A percentile compares a stretch with the other conserved stretches of the same genome.
These are phyloP conservation scores for Cercophora samala DNA, from an alignment of 495 filamentous ascomycete species.

Conservation along the genomic window DNA sequence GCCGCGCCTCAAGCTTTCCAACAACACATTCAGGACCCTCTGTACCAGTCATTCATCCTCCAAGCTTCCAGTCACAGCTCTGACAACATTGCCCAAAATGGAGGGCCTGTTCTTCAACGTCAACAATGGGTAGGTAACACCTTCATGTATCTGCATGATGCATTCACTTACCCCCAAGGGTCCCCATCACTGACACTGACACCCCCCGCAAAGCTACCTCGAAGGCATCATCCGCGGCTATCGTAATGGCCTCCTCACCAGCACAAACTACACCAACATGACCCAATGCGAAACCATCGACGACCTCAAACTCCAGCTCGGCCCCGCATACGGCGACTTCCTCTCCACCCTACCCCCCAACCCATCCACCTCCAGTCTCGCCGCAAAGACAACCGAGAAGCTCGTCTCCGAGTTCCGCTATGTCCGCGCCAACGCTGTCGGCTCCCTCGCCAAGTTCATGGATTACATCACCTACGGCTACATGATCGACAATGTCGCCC, in stretches of 20 bases:
- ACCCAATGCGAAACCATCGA: conserved; percentile 98
- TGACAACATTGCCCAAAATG: conserved; percentile 52
- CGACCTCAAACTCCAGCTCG: conserved; percentile 98
- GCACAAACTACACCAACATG: conserved; percentile 91
- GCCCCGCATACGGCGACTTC: conserved; percentile 95
- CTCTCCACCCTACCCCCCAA: conserved; percentile 92
- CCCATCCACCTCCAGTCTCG: conserved; percentile 91
- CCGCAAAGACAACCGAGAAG: conserved; percentile 94
- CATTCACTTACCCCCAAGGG: background rate
- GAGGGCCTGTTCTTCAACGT: conserved; percentile 96
- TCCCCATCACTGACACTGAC: background rate
- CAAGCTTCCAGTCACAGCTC: conserved; percentile 23
- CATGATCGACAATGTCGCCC: conserved; percentile 99
- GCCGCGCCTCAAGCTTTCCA: conserved; percentile 15
- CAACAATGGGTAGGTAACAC: conserved; percentile 70
- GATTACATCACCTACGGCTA: conserved; percentile 98
- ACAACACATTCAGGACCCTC: background rate
- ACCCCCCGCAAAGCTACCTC: conserved; percentile 62
- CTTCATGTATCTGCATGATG: background rate
- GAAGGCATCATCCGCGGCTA: conserved; percentile 97
- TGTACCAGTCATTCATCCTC: conserved; percentile 11
- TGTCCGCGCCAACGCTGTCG: conserved; percentile 84
- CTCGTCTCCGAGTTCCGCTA: conserved; percentile 97
- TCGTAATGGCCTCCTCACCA: conserved; percentile 86
- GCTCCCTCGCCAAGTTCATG: conserved; percentile 87